Evolutionary conservation across 2,329 filamentous ascomycete species (phyloP).

Genomic region (Paramyrothecium roridum): DNA sequence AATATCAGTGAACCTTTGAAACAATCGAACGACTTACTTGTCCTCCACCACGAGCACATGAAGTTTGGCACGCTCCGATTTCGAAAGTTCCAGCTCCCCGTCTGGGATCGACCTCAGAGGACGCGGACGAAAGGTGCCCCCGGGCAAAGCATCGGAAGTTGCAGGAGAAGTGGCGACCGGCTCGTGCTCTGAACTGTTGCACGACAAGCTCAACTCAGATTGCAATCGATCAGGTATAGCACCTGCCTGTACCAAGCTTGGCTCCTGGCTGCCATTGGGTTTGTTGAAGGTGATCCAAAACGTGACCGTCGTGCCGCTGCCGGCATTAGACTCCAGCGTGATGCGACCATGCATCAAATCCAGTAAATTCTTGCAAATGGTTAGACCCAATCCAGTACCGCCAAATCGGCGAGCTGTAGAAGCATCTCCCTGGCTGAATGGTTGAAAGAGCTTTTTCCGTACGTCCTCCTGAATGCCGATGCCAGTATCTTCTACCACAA

Average conservation of each 20-base stretch:
- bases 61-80: slow-evolving; percentile 57
- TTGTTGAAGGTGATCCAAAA: slow-evolving; percentile 79
- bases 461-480: slow-evolving; percentile 81
- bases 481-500: slow-evolving; percentile 73
- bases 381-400: slow-evolving; percentile 73
- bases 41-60: slow-evolving; percentile 80
- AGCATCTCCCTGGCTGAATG: slow-evolving; percentile 78
- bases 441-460: slow-evolving; percentile 69
- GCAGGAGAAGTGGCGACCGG: slow-evolving; percentile 38
- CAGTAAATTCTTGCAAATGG: slow-evolving; percentile 77
- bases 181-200: slow-evolving; percentile 63
- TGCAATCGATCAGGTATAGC: slow-evolving; percentile 66
- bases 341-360: slow-evolving; percentile 80
- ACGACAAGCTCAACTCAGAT: slow-evolving; percentile 61
- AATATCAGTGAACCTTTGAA: slow-evolving; percentile 5
- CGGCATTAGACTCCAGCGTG: slow-evolving; percentile 62
- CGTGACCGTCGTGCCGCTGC: slow-evolving; percentile 67
- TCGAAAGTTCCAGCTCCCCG: slow-evolving; percentile 46
- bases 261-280: slow-evolving; percentile 46
- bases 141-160: slow-evolving; percentile 20
- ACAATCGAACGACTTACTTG: slow-evolving; percentile 52
- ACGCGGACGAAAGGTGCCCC: neutral
- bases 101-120: slow-evolving; percentile 16
- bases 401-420: slow-evolving; percentile 77
- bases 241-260: slow-evolving; percentile 58